Percentiles rank a stretch among this genome's conserved stretches.
Evolutionary conservation across 257 asterid species (phyloP).

Genomic region (Capsicum baccatum): DNA sequence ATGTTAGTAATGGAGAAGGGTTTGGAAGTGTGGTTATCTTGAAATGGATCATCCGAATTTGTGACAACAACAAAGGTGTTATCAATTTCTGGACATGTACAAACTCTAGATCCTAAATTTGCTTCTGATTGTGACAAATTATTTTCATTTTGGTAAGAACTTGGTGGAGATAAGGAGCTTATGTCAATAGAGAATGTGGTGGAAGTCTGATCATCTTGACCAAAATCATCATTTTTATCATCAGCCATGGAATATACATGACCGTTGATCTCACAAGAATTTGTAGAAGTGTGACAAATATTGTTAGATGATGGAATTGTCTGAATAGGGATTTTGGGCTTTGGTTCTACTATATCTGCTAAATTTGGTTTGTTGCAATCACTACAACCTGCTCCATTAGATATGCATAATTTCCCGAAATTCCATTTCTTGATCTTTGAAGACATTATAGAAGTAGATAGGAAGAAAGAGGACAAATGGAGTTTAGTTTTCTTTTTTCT

Average conservation of each 20-base stretch:
- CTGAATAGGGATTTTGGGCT: not conserved
- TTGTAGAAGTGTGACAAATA: conserved; percentile 21
- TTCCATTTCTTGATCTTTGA: not conserved
- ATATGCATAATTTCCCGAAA: not conserved
- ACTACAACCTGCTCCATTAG: not conserved
- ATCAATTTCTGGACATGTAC: not conserved
- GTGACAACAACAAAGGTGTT: conserved; percentile 11
- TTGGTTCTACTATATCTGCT: not conserved
- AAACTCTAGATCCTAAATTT: not conserved
- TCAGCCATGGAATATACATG: not conserved
- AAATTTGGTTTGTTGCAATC: not conserved
- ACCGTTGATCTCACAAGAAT: not conserved
- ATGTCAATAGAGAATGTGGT: conserved; percentile 38
- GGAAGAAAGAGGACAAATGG: not conserved
- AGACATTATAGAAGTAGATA: not conserved
- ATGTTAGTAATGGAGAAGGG: conserved; percentile 33
- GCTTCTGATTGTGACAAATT: not conserved
- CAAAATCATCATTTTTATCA: conserved; percentile 30
- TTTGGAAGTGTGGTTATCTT: conserved; percentile 39
- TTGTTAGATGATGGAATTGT: not conserved
- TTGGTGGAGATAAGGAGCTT: conserved; percentile 37
- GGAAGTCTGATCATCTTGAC: conserved; percentile 29
- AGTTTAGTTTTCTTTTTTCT: not conserved
- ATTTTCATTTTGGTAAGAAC: not conserved
- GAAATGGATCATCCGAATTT: not conserved